Conservation (phyloP, 352 stramenopile species). For the Globisporangium yorkense region DNA sequence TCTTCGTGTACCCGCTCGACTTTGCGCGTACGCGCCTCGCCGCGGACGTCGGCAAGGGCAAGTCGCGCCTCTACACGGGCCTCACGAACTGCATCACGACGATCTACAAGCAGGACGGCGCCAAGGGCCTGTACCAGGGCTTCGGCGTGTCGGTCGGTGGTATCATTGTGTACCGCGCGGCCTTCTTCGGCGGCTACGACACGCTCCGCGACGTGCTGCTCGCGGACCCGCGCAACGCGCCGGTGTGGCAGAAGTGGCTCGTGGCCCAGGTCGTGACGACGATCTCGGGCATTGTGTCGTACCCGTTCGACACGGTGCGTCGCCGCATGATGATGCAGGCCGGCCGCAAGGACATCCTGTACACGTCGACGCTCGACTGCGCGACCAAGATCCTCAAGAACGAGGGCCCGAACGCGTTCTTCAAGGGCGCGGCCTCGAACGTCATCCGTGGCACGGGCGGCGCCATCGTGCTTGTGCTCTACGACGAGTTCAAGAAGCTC, state of each 20-base stretch:
- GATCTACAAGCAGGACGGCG: constrained; percentile 91
- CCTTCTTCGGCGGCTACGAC: constrained; percentile 98
- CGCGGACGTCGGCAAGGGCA: constrained; percentile 96
- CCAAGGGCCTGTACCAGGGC: constrained; percentile 96
- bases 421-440: constrained; percentile 99
- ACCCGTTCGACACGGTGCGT: constrained; percentile 95
- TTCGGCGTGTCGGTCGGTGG: constrained; percentile 98
- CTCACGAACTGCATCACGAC: constrained; percentile 96
- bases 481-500: constrained; percentile 98
- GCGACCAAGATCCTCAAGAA: constrained; percentile 96
- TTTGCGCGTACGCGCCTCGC: constrained; percentile 98
- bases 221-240: constrained; percentile 78
- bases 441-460: constrained; percentile 97
- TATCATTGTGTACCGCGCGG: constrained; percentile 98
- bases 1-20: constrained; percentile 97
- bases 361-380: constrained; percentile 97
- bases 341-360: constrained; percentile 96
- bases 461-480: constrained; percentile 98
- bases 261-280: constrained; percentile 91
- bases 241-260: constrained; percentile 88
- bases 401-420: constrained; percentile 94
- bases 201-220: constrained; percentile 90
- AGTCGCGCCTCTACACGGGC: constrained; percentile 96
- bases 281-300: constrained; percentile 91
- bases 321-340: constrained; percentile 98